These are phyloP conservation scores for Artemisia argyi DNA, from an alignment of 129 eudicot species.

Conservation along the genomic window DNA sequence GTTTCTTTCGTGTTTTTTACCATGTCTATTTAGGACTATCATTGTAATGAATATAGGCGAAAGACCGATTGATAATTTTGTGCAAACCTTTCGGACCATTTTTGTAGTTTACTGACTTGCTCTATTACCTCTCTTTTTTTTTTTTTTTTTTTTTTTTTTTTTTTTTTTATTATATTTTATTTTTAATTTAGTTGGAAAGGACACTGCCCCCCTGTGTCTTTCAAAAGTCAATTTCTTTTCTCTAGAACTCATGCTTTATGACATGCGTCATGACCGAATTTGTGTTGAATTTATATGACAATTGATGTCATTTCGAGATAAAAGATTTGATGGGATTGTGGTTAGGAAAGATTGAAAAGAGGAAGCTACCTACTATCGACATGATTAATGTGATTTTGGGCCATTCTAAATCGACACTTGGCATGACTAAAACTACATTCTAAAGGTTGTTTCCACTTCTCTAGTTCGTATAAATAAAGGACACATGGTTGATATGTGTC, in stretches of 20 bases:
- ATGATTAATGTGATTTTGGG: conserved; percentile 23
- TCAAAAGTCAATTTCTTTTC: conserved; percentile 7
- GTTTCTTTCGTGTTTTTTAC: too few species aligned
- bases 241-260: background rate
- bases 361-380: conserved; percentile 9
- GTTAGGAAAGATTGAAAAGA: conserved; percentile 7
- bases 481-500: conserved; percentile 34
- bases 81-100: too few species aligned
- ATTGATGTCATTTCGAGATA: background rate
- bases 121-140: too few species aligned
- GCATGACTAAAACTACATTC: conserved; percentile 27
- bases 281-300: background rate
- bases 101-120: background rate
- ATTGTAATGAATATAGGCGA: too few species aligned
- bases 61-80: too few species aligned
- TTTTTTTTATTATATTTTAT: too few species aligned
- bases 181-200: background rate
- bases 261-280: background rate
- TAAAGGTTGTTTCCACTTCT: conserved; percentile 11
- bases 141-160: background rate
- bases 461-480: background rate
- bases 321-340: conserved; percentile 8
- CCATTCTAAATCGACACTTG: conserved; percentile 22
- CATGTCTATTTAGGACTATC: too few species aligned
- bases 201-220: conserved; percentile 11